Evolutionary conservation across 768 basidiomycete species (phyloP), one percentile per base, ranked within the genome.

Genomic region (Guyanaporus albipodus): DNA sequence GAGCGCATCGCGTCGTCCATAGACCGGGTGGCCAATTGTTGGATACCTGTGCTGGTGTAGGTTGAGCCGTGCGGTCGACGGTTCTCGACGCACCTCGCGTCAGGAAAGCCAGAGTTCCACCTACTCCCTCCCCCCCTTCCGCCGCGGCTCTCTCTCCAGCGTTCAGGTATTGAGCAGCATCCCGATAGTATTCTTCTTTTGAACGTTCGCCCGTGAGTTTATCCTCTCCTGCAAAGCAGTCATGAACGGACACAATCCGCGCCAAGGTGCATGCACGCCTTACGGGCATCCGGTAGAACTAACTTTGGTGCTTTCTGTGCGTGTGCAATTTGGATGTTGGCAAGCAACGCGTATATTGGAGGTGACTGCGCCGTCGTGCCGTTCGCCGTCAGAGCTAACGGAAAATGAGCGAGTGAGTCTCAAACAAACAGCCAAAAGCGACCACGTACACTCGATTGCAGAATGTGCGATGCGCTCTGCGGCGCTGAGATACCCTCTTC

Each of bases 261-360:
- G 18, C 1, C 9, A 4, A 38, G 11, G 12, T 8, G n/a, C 1
- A 15, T 8, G 9, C n/a, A n/a, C n/a, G n/a, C n/a, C 90, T 60
- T 60, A 91, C 91, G 82, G 52, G 92, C 83, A 56, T 85, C 78
- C 1, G 73, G 59, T 2, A 95, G 65, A 19, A 87, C 73, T 2
- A 85, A 59, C 60, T 94, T 96, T 0, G 95, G 95, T 10, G 93
- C 93, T 43, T 77, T 78, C 18, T 87, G 79, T 1, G 92, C 87
- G 57, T 82, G 75, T 2, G 85, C 81, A 48, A 97, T 76, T 48
- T 87, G 81, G 39, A 95, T 78, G 67, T 91, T 93, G 4, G 92
- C 93, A 11, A 93, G 75, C 36, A 97, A 72, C 15, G 85, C 79
- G 59, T 87, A 86, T 53, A 92, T 77, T 10, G 89, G 86, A 1